Percentiles rank a stretch among this genome's conserved stretches.
Evolutionary conservation across 768 basidiomycete genomes (phyloP).

Genomic region (Gloeostereum incarnatum): DNA sequence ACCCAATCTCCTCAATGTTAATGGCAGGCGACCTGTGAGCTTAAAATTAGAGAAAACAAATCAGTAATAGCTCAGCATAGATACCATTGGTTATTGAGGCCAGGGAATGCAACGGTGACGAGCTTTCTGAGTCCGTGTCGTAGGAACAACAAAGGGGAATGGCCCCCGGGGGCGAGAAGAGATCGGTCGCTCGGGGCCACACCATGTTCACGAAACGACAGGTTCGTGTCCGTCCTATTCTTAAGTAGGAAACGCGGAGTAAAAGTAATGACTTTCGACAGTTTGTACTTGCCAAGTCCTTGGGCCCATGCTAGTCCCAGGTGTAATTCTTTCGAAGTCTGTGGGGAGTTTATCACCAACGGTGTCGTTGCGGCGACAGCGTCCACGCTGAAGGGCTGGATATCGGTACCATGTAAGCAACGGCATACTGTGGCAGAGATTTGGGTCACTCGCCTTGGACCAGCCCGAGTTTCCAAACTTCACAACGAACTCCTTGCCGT

Average conservation of each 20-base stretch:
- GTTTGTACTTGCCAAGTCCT: constrained; percentile 94
- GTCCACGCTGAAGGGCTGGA: constrained; percentile 78
- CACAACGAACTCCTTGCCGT: constrained; percentile 79
- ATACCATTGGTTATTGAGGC: constrained; percentile 76
- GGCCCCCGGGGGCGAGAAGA: constrained; percentile 57
- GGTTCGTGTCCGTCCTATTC: constrained; percentile 60
- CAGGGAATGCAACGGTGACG: constrained; percentile 80
- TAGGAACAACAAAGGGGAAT: constrained; percentile 58
- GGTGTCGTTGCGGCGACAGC: constrained; percentile 88
- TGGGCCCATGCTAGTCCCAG: constrained; percentile 88
- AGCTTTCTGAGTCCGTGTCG: constrained; percentile 61
- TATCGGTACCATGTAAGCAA: neutral
- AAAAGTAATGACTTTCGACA: constrained; percentile 88
- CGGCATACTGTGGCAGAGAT: neutral
- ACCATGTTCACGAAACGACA: constrained; percentile 84
- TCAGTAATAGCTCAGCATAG: constrained; percentile 7
- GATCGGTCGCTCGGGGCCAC: constrained; percentile 54
- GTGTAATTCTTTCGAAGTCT: constrained; percentile 62
- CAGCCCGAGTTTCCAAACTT: constrained; percentile 75
- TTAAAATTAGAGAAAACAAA: constrained; percentile 4
- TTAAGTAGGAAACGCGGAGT: constrained; percentile 86
- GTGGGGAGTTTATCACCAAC: constrained; percentile 58
- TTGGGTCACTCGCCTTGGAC: constrained; percentile 77
- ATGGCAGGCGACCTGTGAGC: constrained; percentile 79
- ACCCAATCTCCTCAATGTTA: constrained; percentile 86